phyloP scores from a whole-genome alignment of 306 rosid species.

The Rubus idaeus region DNA sequence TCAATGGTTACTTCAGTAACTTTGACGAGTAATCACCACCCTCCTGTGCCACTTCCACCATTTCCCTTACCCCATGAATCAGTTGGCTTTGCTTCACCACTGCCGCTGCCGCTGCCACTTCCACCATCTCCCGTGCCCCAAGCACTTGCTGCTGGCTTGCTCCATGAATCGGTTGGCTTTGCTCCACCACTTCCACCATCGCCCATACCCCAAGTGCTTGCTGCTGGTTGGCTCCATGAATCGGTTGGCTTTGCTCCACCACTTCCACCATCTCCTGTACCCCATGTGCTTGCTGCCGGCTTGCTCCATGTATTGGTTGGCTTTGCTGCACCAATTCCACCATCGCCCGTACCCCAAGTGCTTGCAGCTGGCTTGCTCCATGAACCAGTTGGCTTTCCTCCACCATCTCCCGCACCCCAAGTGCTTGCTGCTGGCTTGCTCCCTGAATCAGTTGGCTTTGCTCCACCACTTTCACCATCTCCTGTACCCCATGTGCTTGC shows the following conservation, averaged over 20 bases:
- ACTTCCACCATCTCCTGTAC: neutral
- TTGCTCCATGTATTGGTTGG: neutral
- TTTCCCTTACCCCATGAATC: constrained; percentile 37
- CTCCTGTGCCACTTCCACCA: constrained; percentile 38
- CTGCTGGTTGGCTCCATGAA: constrained; percentile 30
- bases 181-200: neutral
- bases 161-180: constrained; percentile 24
- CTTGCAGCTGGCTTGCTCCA: neutral
- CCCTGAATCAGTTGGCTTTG: constrained; percentile 24
- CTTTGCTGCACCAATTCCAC: neutral
- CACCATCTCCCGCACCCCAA: constrained; percentile 37
- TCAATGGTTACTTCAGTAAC: neutral
- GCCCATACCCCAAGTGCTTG: constrained; percentile 52
- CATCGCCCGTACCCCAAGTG: neutral
- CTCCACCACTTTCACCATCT: neutral
- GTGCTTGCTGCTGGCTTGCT: constrained; percentile 38
- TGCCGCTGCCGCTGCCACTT: neutral
- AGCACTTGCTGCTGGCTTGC: constrained; percentile 36
- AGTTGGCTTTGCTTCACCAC: constrained; percentile 6
- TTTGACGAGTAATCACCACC: constrained; percentile 44
- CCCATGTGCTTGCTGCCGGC: constrained; percentile 6
- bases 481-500: neutral
- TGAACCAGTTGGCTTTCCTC: neutral
- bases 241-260: neutral
- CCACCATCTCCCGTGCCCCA: constrained; percentile 39